Conservation (phyloP, 768 basidiomycete genomes). For the Kwoniella shandongensis region DNA sequence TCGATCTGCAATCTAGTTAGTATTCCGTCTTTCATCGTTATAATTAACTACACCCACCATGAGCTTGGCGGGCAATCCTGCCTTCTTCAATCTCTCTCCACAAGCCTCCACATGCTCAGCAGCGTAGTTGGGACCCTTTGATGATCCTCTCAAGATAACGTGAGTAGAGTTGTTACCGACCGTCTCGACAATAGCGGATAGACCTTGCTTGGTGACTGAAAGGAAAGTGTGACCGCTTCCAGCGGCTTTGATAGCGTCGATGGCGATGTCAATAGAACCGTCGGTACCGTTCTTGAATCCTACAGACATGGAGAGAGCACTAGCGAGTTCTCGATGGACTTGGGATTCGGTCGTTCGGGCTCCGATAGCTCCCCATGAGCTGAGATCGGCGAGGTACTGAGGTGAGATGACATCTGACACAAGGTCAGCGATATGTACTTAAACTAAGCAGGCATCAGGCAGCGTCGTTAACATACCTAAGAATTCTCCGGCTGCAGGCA, state of each 20-base stretch:
- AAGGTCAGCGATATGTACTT: not conserved
- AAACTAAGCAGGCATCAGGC: not conserved
- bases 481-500: conserved; percentile 97
- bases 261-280: conserved; percentile 82
- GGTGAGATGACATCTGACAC: conserved; percentile 55
- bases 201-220: conserved; percentile 92
- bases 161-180: conserved; percentile 88
- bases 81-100: conserved; percentile 72
- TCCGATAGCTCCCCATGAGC: conserved; percentile 66
- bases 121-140: conserved; percentile 83
- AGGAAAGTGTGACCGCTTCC: conserved; percentile 90
- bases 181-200: conserved; percentile 74
- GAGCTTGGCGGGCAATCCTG: conserved; percentile 72
- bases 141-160: conserved; percentile 88
- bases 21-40: not conserved
- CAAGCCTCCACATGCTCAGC: conserved; percentile 76
- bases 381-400: conserved; percentile 54
- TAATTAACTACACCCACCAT: conserved; percentile 64
- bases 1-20: conserved; percentile 34
- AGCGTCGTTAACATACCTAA: conserved; percentile 54
- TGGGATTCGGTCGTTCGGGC: conserved; percentile 55
- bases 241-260: conserved; percentile 94
- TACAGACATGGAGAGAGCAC: conserved; percentile 82
- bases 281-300: conserved; percentile 99
- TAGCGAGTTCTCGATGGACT: conserved; percentile 54